phyloP scores from a whole-genome alignment of 2,329 filamentous ascomycete genomes.

The Penicillium sp. region DNA sequence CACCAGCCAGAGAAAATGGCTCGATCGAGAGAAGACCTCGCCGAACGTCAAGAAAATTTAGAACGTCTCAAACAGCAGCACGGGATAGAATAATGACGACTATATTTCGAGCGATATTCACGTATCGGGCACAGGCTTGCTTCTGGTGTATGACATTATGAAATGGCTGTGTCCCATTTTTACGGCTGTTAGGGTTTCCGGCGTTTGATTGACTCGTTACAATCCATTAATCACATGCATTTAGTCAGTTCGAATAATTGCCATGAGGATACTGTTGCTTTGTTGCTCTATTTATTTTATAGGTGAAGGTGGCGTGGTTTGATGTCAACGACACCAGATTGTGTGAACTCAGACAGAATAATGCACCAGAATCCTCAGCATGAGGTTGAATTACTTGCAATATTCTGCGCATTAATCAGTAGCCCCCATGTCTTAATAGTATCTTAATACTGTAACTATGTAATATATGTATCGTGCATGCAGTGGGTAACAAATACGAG shows the following conservation, averaged over 20 bases:
- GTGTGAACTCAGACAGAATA: not conserved
- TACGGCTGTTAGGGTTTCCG: constrained; percentile 36
- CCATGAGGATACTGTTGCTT: not conserved
- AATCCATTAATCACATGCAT: constrained; percentile 20
- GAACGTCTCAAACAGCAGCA: constrained; percentile 97
- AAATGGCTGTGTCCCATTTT: not conserved
- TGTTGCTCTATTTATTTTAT: not conserved
- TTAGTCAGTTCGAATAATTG: not conserved
- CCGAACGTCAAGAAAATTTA: constrained; percentile 92
- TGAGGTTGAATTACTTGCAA: not conserved
- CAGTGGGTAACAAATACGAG: no score
- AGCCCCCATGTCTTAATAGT: no score
- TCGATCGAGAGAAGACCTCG: constrained; percentile 89
- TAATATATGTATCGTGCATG: no score
- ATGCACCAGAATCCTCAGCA: not conserved
- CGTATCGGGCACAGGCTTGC: constrained; percentile 15
- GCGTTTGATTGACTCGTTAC: constrained; percentile 27
- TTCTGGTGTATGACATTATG: not conserved
- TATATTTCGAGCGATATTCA: not conserved
- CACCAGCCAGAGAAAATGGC: constrained; percentile 75
- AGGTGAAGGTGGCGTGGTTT: not conserved
- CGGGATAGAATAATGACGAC: constrained; percentile 81
- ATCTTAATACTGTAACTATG: no score
- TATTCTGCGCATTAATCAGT: not conserved
- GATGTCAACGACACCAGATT: not conserved